Evolutionary conservation across 208 protist genomes (phyloP), one percentile per base, ranked within the genome.

Genomic region (Balamuthia mandrillaris): DNA sequence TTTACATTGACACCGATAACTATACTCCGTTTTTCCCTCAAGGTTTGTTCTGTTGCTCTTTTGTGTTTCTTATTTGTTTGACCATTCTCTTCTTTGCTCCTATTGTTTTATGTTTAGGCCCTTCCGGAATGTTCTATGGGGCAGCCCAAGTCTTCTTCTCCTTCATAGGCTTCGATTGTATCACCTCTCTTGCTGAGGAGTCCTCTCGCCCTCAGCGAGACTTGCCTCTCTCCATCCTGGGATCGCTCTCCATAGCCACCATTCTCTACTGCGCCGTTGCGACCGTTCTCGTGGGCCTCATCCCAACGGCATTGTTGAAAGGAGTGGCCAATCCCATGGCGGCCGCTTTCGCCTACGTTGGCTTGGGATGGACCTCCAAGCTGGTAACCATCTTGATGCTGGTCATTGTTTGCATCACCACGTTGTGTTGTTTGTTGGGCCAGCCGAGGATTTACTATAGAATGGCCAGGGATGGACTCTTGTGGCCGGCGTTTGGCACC

Each of bases 381-480:
- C 58, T 86, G 31, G 47, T 78, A 21, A 18, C 82, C 51, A 35
- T 51, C 7, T 42, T 61, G 29, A 81, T 78, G 21, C 37, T 90
- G 0, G 85, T 78, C 16, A 87, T 84, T 33, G 54, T 90, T 7
- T 86, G 84, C 3, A 78, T 84, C 0, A 87, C 88, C 12, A 88
- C 84, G 16, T 42, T 90, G 0, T 63, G 61, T 45, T 90, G 78
- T 7, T 54, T 90, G 3, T 33, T 90, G 2, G 88, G 88, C 51
- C 88, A 90, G 78, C 88, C 88, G 41, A 33, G 88, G n/a, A 88
- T 90, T 16, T 90, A 83, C 33, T 65, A 87, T 6, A 83, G 86
- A 58, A 90, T 90, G 88, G 75, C 88, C 44, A 49, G 84, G 47
- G 90, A 91, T 56, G 90, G 90, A 51, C 33, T 89, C n/a, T n/a